Percentiles rank a stretch among this genome's conserved stretches.
phyloP scores from a whole-genome alignment of 2,329 filamentous ascomycete species.

The Penicillium sp. region DNA sequence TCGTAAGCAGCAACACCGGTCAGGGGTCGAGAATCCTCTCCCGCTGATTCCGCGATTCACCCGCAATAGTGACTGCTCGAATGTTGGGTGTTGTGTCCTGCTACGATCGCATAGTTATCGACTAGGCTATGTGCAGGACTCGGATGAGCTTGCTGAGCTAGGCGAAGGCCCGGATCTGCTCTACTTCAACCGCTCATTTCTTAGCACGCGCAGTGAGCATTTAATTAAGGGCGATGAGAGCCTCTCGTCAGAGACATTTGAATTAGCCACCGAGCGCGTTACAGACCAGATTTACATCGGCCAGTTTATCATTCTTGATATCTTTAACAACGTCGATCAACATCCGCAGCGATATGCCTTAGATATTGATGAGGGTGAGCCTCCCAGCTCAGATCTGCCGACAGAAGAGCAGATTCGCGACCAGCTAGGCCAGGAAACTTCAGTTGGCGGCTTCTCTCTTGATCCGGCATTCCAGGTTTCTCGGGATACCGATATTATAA shows the following conservation, averaged over 20 bases:
- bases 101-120: conserved; percentile 21
- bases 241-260: conserved; percentile 5
- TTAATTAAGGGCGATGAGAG: not conserved
- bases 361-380: conserved; percentile 14
- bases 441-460: conserved; percentile 10
- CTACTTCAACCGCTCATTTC: conserved; percentile 18
- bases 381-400: not conserved
- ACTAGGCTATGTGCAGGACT: conserved; percentile 5
- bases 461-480: conserved; percentile 7
- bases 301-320: not conserved
- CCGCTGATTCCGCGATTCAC: conserved; percentile 15
- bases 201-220: not conserved
- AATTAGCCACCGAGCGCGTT: conserved; percentile 10
- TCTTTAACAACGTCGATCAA: not conserved
- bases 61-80: not conserved
- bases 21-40: conserved; percentile 1
- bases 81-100: conserved; percentile 16
- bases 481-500: conserved; percentile 6
- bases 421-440: conserved; percentile 12
- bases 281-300: conserved; percentile 3
- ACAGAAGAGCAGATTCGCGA: conserved; percentile 12
- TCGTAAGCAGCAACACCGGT: conserved; percentile 20
- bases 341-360: conserved; percentile 5
- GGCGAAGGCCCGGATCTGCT: conserved; percentile 16
- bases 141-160: not conserved